These are phyloP conservation scores for Pythium plurisporium DNA, from an alignment of 352 stramenopile species.

Conservation along the genomic window DNA sequence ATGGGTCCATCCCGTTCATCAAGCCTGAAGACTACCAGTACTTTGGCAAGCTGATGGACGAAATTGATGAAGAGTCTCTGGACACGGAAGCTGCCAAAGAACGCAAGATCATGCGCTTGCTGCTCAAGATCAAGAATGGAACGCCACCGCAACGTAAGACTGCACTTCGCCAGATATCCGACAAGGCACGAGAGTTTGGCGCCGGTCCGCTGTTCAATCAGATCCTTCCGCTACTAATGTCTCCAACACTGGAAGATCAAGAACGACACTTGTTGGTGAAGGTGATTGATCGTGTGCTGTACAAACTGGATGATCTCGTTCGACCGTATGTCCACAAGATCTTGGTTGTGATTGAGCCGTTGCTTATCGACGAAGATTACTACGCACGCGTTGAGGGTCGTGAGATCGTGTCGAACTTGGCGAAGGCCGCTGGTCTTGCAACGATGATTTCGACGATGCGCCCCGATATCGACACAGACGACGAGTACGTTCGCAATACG, in stretches of 20 bases:
- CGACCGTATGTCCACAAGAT: slow-evolving; percentile 99
- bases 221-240: slow-evolving; percentile 99
- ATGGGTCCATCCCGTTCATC: slow-evolving; percentile 94
- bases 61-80: slow-evolving; percentile 81
- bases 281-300: slow-evolving; percentile 98
- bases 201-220: slow-evolving; percentile 98
- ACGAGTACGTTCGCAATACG: slow-evolving; percentile 99
- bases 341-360: slow-evolving; percentile 97
- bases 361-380: slow-evolving; percentile 99
- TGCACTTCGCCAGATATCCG: slow-evolving; percentile 95
- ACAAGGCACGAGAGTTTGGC: slow-evolving; percentile 96
- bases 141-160: slow-evolving; percentile 97
- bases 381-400: slow-evolving; percentile 98
- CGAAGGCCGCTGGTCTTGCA: slow-evolving; percentile 97
- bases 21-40: slow-evolving; percentile 99
- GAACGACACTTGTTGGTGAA: slow-evolving; percentile 99
- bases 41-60: slow-evolving; percentile 95
- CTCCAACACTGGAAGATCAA: slow-evolving; percentile 97
- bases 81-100: slow-evolving; percentile 94
- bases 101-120: slow-evolving; percentile 96
- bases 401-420: slow-evolving; percentile 99
- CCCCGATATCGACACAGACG: slow-evolving; percentile 98
- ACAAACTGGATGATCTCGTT: slow-evolving; percentile 99
- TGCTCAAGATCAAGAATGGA: slow-evolving; percentile 99
- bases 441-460: slow-evolving; percentile 99